Base-by-base conservation (phyloP, 768 basidiomycete species). In the Tricholoma terreum region DNA sequence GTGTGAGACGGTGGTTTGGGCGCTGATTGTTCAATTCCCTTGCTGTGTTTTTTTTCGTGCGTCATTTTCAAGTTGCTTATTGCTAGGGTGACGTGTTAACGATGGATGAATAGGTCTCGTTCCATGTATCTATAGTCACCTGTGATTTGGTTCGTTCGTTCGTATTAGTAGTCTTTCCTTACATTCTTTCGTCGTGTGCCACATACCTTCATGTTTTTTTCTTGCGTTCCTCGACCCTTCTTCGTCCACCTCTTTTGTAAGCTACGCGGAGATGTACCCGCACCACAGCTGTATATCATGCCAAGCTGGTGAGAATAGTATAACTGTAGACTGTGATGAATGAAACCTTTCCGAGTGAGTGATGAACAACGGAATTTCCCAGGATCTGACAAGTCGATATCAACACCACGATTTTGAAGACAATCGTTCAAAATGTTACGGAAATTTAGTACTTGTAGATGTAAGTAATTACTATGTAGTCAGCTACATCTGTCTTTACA, bases 1-100 rank as follows among this genome's bases (percentile, higher is more conserved):
- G 61, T 15, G 10, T 56, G n/a, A 22, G 53, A 31, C 61, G 61
- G 19, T 64, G 57, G 54, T 34, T 57, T 24, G 30, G 50, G 6
- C 54, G 21, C 4, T 52, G 43, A 55, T 40, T 31, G 36, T 40
- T 57, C 14, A n/a, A 11, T 40, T 34, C 27, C 30, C 38, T 35
- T 43, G 31, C 19, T 40, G 12, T 24, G 15, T 54, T 51, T 27
- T 17, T 53, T 38, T 43, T 50, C 27, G 59, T 60, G 52, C 50
- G 36, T 54, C 42, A 24, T 10, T 46, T 24, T n/a, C 24, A 27
- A 27, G 22, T n/a, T n/a, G n/a, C 27, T 45, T 42, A n/a, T 53
- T 14, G n/a, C 5, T 27, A 4, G 10, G 3, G 4, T 35, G 12
- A 22, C 12, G 21, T 30, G 52, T 42, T 53, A 19, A 40, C 52